Conservation (phyloP, 768 basidiomycete species). For the Tulasnella sp. region DNA sequence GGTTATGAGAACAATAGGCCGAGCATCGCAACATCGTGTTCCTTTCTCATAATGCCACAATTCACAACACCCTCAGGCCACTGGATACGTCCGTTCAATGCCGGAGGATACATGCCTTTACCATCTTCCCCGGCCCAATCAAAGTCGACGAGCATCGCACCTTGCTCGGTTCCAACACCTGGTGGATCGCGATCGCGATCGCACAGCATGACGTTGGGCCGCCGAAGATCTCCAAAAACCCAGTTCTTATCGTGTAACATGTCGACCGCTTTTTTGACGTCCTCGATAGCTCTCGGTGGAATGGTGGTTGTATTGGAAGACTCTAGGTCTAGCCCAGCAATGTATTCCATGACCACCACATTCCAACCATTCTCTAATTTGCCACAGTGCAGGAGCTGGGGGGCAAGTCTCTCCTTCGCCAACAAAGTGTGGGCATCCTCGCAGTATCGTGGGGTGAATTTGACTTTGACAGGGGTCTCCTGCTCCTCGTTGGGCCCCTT, state of each 20-base stretch:
- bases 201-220: neutral
- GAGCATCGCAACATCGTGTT: conserved; percentile 31
- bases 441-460: neutral
- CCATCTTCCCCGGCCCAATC: conserved; percentile 29
- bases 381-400: neutral
- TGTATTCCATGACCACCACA: neutral
- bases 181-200: neutral
- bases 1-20: too few relatives aligned
- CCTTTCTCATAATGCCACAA: conserved; percentile 23
- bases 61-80: conserved; percentile 27
- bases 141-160: conserved; percentile 29
- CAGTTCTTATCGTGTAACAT: neutral
- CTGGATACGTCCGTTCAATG: conserved; percentile 25
- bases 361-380: neutral
- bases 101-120: conserved; percentile 25
- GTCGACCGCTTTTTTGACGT: neutral
- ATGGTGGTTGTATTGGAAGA: neutral
- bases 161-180: neutral
- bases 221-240: conserved; percentile 1
- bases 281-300: neutral
- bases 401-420: neutral
- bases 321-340: neutral
- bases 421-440: neutral
- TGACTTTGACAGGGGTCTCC: neutral
- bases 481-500: neutral